phyloP scores from a whole-genome alignment of 2,329 filamentous ascomycete genomes.

The Coniosporium uncinatum region DNA sequence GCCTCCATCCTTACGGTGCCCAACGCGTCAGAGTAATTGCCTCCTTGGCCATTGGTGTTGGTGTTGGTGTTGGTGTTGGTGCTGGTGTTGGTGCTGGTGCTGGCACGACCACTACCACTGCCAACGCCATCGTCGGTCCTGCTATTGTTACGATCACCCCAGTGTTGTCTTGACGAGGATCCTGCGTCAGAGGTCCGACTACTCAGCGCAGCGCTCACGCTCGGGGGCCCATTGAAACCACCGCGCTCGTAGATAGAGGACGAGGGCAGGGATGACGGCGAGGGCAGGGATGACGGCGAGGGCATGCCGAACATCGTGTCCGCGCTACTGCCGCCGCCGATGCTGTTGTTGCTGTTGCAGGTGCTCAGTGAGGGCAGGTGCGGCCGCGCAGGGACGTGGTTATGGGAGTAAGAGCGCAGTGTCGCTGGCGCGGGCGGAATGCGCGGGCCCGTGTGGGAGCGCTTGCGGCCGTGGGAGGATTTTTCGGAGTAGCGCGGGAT shows the following conservation, averaged over 20 bases:
- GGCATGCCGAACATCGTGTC: background rate
- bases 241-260: too few relatives aligned
- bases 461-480: slow-evolving; percentile 56
- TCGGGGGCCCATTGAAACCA: background rate
- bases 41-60: background rate
- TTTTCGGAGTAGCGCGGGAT: slow-evolving; percentile 59
- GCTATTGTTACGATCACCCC: too few relatives aligned
- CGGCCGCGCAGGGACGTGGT: background rate
- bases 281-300: background rate
- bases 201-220: background rate
- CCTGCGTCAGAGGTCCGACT: too few relatives aligned
- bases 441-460: slow-evolving; percentile 10
- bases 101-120: background rate
- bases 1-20: slow-evolving; percentile 97
- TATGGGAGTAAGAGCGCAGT: background rate
- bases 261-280: background rate
- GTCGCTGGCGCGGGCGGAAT: slow-evolving; percentile 2
- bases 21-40: slow-evolving; percentile 62
- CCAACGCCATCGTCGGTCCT: background rate
- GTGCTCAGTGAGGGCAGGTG: slow-evolving; percentile 10
- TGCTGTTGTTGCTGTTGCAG: background rate
- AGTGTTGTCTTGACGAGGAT: too few relatives aligned
- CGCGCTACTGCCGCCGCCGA: background rate
- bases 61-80: background rate
- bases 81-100: background rate